Percentiles rank a stretch among this genome's conserved stretches.
phyloP scores from a whole-genome alignment of 768 basidiomycete genomes.

The Pleurotus citrinopileatus region DNA sequence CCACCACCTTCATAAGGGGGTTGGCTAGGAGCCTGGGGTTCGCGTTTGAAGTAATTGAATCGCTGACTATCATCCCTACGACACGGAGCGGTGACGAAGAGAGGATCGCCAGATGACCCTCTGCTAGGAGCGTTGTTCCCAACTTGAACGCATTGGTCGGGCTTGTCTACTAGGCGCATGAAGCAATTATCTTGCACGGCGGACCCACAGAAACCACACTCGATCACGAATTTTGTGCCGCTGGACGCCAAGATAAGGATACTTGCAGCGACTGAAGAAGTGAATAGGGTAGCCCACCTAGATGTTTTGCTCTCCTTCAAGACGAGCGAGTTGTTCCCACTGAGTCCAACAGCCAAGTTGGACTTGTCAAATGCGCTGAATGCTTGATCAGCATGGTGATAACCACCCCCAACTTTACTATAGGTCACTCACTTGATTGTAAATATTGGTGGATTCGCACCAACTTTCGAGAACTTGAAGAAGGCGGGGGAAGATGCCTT shows the following conservation, averaged over 20 bases:
- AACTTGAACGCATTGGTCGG: conserved; percentile 5
- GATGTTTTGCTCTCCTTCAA: neutral
- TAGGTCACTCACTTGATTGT: conserved; percentile 1
- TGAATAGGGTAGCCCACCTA: too few species aligned
- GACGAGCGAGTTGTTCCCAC: conserved; percentile 1
- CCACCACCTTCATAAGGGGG: neutral
- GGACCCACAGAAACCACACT: conserved; percentile 1
- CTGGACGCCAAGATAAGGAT: neutral
- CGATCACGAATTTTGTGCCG: neutral
- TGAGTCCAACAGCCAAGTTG: neutral
- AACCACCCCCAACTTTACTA: neutral
- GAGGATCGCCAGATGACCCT: neutral
- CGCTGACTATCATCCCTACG: conserved; percentile 4
- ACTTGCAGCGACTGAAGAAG: neutral
- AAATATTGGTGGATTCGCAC: neutral
- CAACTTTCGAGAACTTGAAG: conserved; percentile 3
- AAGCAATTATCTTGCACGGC: conserved; percentile 5
- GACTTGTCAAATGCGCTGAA: neutral
- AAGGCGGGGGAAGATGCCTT: neutral
- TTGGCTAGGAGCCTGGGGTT: neutral
- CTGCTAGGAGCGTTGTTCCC: neutral
- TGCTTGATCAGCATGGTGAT: neutral
- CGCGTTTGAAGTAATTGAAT: conserved; percentile 7
- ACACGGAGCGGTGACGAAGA: conserved; percentile 1
- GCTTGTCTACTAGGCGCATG: neutral